These are phyloP conservation scores for Musa acuminata DNA, from an alignment of 176 grass and related monocot species.

Conservation along the genomic window DNA sequence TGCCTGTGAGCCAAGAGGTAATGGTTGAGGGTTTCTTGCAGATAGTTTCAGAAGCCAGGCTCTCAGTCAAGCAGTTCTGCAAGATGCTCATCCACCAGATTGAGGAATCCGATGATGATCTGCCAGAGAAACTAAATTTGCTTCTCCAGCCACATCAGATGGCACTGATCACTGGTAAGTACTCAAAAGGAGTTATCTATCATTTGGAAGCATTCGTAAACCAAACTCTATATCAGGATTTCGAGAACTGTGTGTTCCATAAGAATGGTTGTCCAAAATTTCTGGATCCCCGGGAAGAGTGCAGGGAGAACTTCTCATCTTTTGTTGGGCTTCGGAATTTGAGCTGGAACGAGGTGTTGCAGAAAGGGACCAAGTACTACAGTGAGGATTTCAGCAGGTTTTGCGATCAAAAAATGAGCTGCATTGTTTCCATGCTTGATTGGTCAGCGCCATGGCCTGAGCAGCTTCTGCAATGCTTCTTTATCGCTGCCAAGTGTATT, in stretches of 20 bases:
- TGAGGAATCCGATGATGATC: slow-evolving; percentile 50
- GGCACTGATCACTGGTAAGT: slow-evolving; percentile 23
- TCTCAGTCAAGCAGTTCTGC: slow-evolving; percentile 93
- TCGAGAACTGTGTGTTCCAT: slow-evolving; percentile 76
- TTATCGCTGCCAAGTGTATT: slow-evolving; percentile 79
- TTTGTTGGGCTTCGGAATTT: slow-evolving; percentile 77
- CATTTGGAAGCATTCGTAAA: slow-evolving; percentile 90
- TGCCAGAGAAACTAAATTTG: slow-evolving; percentile 63
- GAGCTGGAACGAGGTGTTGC: slow-evolving; percentile 88
- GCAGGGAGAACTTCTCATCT: slow-evolving; percentile 54
- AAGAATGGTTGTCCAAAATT: slow-evolving; percentile 55
- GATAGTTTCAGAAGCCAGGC: slow-evolving; percentile 81
- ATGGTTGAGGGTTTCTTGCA: slow-evolving; percentile 97
- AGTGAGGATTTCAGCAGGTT: slow-evolving; percentile 75
- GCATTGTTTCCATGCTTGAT: slow-evolving; percentile 59
- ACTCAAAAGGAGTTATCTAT: slow-evolving; percentile 50
- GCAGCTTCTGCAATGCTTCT: slow-evolving; percentile 87
- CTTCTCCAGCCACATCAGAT: slow-evolving; percentile 61
- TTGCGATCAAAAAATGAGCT: slow-evolving; percentile 95
- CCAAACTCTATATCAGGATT: slow-evolving; percentile 76
- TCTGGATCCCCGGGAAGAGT: slow-evolving; percentile 60
- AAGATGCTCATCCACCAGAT: slow-evolving; percentile 74
- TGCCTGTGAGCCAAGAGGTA: slow-evolving; percentile 86
- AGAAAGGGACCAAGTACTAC: slow-evolving; percentile 78
- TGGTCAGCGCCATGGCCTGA: slow-evolving; percentile 87